Evolutionary conservation across 2,329 filamentous ascomycete species (phyloP).

Genomic region (Sporothrix brasiliensis): DNA sequence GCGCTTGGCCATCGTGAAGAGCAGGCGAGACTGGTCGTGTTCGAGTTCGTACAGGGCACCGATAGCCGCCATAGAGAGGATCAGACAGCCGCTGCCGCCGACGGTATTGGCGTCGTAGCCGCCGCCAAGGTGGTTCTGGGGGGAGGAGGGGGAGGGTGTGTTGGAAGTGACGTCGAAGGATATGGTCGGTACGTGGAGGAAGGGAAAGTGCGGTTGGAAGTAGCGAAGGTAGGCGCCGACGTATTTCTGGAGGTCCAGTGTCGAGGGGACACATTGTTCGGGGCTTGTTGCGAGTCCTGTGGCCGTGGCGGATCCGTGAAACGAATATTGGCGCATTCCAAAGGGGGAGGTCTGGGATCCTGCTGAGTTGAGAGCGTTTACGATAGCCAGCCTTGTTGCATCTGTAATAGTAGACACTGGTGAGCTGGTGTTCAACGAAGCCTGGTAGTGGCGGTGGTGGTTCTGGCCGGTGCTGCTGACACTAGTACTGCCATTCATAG

Average conservation of each 20-base stretch:
- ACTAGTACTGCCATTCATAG: slow-evolving; percentile 62
- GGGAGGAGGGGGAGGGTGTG: slow-evolving; percentile 49
- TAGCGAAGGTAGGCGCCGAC: slow-evolving; percentile 87
- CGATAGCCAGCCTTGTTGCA: slow-evolving; percentile 63
- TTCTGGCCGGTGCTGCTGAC: slow-evolving; percentile 37
- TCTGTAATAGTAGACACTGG: slow-evolving; percentile 68
- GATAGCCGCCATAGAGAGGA: slow-evolving; percentile 83
- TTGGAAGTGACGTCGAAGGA: slow-evolving; percentile 72
- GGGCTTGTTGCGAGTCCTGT: slow-evolving; percentile 73
- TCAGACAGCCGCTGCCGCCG: slow-evolving; percentile 82
- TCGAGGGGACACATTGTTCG: slow-evolving; percentile 67
- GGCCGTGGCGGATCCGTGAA: slow-evolving; percentile 58
- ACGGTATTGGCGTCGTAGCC: slow-evolving; percentile 41
- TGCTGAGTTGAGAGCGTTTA: slow-evolving; percentile 56
- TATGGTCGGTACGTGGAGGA: slow-evolving; percentile 86
- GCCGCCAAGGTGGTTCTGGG: slow-evolving; percentile 59
- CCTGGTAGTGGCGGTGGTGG: slow-evolving; percentile 47
- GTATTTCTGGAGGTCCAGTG: slow-evolving; percentile 84
- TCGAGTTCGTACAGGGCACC: slow-evolving; percentile 80
- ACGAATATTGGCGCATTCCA: slow-evolving; percentile 66
- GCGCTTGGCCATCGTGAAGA: slow-evolving; percentile 93
- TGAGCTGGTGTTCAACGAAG: slow-evolving; percentile 50
- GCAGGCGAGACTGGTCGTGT: slow-evolving; percentile 72
- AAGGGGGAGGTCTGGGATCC: slow-evolving; percentile 57
- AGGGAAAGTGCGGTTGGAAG: slow-evolving; percentile 94